Base-by-base conservation (phyloP, 108 stramenopile species). In the Nitzschia sp. region DNA sequence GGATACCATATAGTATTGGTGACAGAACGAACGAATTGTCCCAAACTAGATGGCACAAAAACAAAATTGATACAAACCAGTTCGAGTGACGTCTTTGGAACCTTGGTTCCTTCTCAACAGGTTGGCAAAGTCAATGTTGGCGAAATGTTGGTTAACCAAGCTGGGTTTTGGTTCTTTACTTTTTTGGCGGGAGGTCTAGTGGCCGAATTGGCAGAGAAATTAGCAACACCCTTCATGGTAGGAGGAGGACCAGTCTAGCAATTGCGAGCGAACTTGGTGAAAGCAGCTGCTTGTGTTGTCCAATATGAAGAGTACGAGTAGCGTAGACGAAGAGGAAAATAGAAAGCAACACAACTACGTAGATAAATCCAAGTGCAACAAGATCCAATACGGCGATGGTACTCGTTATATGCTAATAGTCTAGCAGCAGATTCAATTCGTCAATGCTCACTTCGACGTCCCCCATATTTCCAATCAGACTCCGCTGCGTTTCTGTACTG, bases 401-500 rank as follows among this genome's bases (percentile, higher is more conserved):
- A n/a, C n/a, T n/a, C n/a, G n/a, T n/a, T n/a, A n/a, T n/a, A n/a
- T 41, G 13, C 25, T 76, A 89, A 72, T 85, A 89, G 55, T 89
- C 88, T 46, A 89, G 58, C 53, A 89, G 25, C 1, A 89, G 69
- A 75, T 89, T 89, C 61, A 89, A 44, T 62, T 89, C 84, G 29
- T 89, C 88, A 55, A 89, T 82, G 48, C 74, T 83, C 28, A 89
- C 75, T 67, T 89, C 81, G 55, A 89, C 71, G 58, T 89, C 80
- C 1, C 88, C 88, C 83, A 89, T 85, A 9, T 56, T 56, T 33
- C 88, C 88, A 58, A 83, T 72, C 58, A 89, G 36, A n/a, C 66
- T 68, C 11, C 80, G 64, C 33, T 80, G 82, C 16, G 67, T 78
- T 71, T 88, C 87, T 2, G 81, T 84, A 23, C 66, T 66, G 53